phyloP scores from a whole-genome alignment of 495 filamentous ascomycete genomes.

The Penicillium paradoxum region DNA sequence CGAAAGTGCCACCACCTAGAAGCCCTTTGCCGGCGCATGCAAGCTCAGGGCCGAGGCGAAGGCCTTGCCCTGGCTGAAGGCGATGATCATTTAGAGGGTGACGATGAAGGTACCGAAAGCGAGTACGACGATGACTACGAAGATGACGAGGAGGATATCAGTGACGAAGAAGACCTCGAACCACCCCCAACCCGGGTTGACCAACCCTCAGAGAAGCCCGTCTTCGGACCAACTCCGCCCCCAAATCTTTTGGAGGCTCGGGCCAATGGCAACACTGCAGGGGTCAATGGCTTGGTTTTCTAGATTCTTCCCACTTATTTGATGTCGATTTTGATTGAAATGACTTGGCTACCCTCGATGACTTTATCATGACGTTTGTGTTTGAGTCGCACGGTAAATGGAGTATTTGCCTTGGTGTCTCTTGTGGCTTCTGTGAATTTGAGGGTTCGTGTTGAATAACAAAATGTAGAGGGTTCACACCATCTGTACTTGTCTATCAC shows the following conservation, averaged over 20 bases:
- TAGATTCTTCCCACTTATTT: slow-evolving; percentile 1
- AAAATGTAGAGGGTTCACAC: not conserved
- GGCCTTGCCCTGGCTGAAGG: slow-evolving; percentile 49
- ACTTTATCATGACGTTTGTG: not conserved
- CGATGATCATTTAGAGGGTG: slow-evolving; percentile 51
- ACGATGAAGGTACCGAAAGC: slow-evolving; percentile 66
- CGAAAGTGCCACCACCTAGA: slow-evolving; percentile 92
- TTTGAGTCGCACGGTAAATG: no score
- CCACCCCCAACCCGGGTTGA: slow-evolving; percentile 33
- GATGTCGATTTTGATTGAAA: slow-evolving; percentile 1
- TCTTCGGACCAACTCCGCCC: slow-evolving; percentile 53
- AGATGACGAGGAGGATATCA: slow-evolving; percentile 56
- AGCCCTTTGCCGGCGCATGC: slow-evolving; percentile 89
- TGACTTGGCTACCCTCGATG: not conserved
- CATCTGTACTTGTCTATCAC: not conserved
- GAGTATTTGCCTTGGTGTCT: no score
- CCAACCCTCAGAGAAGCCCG: slow-evolving; percentile 44
- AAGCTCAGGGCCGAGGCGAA: slow-evolving; percentile 77
- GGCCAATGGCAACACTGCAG: slow-evolving; percentile 40
- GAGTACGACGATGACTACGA: slow-evolving; percentile 69
- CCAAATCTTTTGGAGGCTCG: slow-evolving; percentile 45
- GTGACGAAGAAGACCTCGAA: slow-evolving; percentile 64
- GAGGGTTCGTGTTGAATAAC: not conserved
- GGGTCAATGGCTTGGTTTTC: slow-evolving; percentile 42
- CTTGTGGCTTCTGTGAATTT: not conserved